These are phyloP conservation scores for Babjeviella inositovora DNA, from an alignment of 805 yeast species.

Conservation along the genomic window DNA sequence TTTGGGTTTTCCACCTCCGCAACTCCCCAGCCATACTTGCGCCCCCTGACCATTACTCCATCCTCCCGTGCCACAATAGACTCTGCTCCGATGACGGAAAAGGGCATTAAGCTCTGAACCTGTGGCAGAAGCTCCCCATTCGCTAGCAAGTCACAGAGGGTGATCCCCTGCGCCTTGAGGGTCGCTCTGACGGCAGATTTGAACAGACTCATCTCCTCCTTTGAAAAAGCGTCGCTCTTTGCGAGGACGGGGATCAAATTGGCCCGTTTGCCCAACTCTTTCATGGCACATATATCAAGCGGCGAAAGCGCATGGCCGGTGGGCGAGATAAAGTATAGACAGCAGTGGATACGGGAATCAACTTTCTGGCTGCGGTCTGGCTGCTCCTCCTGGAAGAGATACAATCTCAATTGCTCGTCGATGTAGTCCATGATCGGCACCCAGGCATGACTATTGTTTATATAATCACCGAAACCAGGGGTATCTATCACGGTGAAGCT, in stretches of 20 bases:
- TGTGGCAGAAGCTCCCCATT: slow-evolving; percentile 14
- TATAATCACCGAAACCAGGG: slow-evolving; percentile 61
- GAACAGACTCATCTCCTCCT: slow-evolving; percentile 32
- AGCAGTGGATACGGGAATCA: slow-evolving; percentile 71
- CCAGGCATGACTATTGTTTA: slow-evolving; percentile 56
- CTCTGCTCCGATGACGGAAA: slow-evolving; percentile 55
- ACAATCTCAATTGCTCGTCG: slow-evolving; percentile 61
- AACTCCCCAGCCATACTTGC: slow-evolving; percentile 75
- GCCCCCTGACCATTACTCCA: slow-evolving; percentile 46
- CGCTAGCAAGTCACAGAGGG: slow-evolving; percentile 34
- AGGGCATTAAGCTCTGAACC: slow-evolving; percentile 37
- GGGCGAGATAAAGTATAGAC: slow-evolving; percentile 71
- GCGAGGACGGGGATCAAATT: slow-evolving; percentile 74
- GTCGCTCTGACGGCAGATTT: slow-evolving; percentile 34
- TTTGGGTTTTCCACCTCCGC: slow-evolving; percentile 67
- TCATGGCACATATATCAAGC: slow-evolving; percentile 61
- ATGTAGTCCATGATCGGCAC: slow-evolving; percentile 53
- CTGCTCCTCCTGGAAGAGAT: slow-evolving; percentile 65
- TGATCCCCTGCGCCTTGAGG: slow-evolving; percentile 37
- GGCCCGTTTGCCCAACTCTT: slow-evolving; percentile 51
- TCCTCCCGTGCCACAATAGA: slow-evolving; percentile 21
- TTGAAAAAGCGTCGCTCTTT: slow-evolving; percentile 63
- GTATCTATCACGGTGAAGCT: slow-evolving; percentile 55
- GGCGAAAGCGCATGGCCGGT: slow-evolving; percentile 43
- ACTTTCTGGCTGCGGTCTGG: slow-evolving; percentile 34